These are phyloP conservation scores for Plasmodium yoelii DNA, from an alignment of 169 alveolate species.

Conservation along the genomic window DNA sequence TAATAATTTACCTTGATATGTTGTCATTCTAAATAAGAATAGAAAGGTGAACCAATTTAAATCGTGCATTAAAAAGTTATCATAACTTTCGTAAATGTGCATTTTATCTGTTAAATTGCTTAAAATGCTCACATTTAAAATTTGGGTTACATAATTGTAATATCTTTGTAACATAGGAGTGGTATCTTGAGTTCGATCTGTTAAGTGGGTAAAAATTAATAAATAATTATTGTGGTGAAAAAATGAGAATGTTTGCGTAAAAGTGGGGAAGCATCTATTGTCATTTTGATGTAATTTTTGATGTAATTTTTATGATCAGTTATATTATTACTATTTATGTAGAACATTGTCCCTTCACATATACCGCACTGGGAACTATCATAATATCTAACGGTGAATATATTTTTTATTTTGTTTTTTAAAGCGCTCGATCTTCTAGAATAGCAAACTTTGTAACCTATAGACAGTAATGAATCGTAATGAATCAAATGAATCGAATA, in stretches of 20 bases:
- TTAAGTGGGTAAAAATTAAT: background rate
- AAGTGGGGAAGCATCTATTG: too few species aligned
- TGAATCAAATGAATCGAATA: too few species aligned
- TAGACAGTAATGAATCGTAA: background rate
- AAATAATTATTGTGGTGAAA: background rate
- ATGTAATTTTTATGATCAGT: background rate
- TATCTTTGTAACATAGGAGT: constrained; percentile 43
- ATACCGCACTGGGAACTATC: constrained; percentile 27
- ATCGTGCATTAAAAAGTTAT: constrained; percentile 60
- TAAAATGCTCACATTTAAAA: constrained; percentile 19
- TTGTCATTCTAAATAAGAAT: constrained; percentile 36
- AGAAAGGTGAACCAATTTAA: constrained; percentile 57
- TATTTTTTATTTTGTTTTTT: background rate
- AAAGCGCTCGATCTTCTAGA: background rate
- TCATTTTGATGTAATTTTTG: too few species aligned
- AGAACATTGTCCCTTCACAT: constrained; percentile 57
- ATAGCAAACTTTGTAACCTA: constrained; percentile 38
- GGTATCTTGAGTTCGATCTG: constrained; percentile 19
- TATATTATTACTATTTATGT: constrained; percentile 29
- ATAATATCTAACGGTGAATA: background rate
- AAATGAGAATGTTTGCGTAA: background rate
- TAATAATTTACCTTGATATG: constrained; percentile 27
- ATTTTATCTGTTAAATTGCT: constrained; percentile 8
- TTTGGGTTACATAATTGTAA: constrained; percentile 10
- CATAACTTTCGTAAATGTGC: constrained; percentile 46